Base-by-base conservation (phyloP, 371 early-diverging fungal species). In the Blyttiomyces sp. region DNA sequence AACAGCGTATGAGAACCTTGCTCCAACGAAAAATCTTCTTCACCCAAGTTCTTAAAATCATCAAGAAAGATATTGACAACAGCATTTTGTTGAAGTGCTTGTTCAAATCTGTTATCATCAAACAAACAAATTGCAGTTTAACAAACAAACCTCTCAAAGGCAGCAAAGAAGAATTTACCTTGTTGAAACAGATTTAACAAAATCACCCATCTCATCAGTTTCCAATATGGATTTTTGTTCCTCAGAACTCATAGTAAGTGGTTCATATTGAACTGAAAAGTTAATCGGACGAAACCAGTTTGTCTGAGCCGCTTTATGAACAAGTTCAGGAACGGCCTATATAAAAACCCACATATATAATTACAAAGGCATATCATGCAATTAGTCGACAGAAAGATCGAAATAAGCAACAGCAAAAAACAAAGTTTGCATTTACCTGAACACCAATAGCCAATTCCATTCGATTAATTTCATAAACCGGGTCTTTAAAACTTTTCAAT, bases 11-110 rank as follows among this genome's bases (percentile, higher is more conserved):
- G 76, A 0, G 74, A 49, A 0, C 78, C 81, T 53, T 80, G 80
- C 33, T 83, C 84, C 7, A 83, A 46, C 17, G 68, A 43, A 6
- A 69, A 44, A 24, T 82, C 82, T 34, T 84, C 84, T 34, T 83
- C 84, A 1, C 84, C 84, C 16, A 83, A 59, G 1, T 62, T 59
- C 39, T 55, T 48, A 49, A 73, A 80, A 57, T 83, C 81, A 57
- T 83, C 76, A 13, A 46, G 28, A 35, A 79, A 79, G 13, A 83
- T 82, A 61, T 83, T 66, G 23, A 80, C 35, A 21, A 81, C 61
- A 16, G 45, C 56, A 63, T 83, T 83, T 43, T 80, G 76, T 57
- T 70, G 74, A 9, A 83, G 55, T 1, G 70, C 76, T 27, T 75
- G 55, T 50, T 83, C 82, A 54, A 83, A 76, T 30, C 70, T 74